These are phyloP conservation scores for Moesziomyces sp. DNA, from an alignment of 1,284 basidiomycete genomes.

Conservation along the genomic window DNA sequence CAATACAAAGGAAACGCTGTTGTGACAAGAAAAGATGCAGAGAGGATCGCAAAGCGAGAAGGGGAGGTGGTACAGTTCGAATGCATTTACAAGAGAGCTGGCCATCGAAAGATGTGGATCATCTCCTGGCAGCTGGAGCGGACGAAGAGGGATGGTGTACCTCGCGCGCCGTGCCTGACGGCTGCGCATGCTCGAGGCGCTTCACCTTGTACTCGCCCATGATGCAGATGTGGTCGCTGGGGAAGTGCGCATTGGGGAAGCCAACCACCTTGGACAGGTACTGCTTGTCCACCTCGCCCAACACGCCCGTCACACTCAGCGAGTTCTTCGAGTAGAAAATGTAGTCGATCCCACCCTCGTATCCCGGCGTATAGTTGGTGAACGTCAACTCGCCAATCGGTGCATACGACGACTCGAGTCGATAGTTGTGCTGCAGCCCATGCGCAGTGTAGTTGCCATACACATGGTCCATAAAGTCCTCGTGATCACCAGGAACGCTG, in stretches of 20 bases:
- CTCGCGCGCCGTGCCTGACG: conserved; percentile 12
- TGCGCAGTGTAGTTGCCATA: conserved; percentile 94
- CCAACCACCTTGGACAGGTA: conserved; percentile 93
- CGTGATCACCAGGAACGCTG: conserved; percentile 75
- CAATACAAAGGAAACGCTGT: not conserved
- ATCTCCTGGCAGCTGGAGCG: not conserved
- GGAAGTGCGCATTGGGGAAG: conserved; percentile 96
- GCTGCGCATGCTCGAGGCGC: conserved; percentile 16
- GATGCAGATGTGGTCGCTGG: conserved; percentile 69
- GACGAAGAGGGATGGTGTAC: conserved; percentile 17
- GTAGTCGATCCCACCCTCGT: conserved; percentile 81
- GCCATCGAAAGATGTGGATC: conserved; percentile 1
- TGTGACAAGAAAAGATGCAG: not conserved
- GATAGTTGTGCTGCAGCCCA: conserved; percentile 82
- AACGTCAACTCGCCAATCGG: conserved; percentile 72
- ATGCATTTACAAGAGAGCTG: conserved; percentile 5
- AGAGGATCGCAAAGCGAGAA: conserved; percentile 3
- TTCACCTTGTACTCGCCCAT: conserved; percentile 65
- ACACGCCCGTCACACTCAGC: conserved; percentile 83
- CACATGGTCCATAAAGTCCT: conserved; percentile 89
- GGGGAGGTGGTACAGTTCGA: not conserved
- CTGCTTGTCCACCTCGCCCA: conserved; percentile 85
- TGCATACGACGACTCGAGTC: conserved; percentile 83
- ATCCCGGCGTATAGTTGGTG: conserved; percentile 87
- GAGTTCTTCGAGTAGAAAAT: conserved; percentile 88